A percentile compares a stretch with the other conserved stretches of the same genome.
These are phyloP conservation scores for Bisporella sp. DNA, from an alignment of 2,329 filamentous ascomycete genomes.

Conservation along the genomic window DNA sequence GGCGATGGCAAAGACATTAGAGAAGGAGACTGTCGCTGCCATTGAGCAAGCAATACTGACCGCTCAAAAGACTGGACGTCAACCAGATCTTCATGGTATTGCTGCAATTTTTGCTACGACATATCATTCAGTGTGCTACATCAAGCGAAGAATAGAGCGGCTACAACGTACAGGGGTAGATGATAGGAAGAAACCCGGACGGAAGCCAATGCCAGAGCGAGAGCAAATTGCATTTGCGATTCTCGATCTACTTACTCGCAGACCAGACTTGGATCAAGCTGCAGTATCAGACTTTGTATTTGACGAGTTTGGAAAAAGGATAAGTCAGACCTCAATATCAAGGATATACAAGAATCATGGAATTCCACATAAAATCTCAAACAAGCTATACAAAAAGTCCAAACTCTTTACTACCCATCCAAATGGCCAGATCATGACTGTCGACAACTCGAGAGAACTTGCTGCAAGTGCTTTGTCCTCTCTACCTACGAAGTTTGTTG, in stretches of 20 bases:
- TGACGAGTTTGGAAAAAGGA: constrained; percentile 1
- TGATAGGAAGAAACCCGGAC: constrained; percentile 9
- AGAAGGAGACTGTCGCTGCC: constrained; percentile 2
- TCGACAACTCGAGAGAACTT: background rate
- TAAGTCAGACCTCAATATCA: constrained; percentile 7
- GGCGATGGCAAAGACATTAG: constrained; percentile 1
- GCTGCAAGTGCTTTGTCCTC: background rate
- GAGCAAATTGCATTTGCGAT: constrained; percentile 5
- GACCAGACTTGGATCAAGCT: constrained; percentile 11
- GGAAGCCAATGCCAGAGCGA: constrained; percentile 7
- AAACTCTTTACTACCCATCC: constrained; percentile 4
- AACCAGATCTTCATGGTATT: constrained; percentile 8
- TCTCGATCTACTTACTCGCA: constrained; percentile 1
- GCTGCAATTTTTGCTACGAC: constrained; percentile 12
- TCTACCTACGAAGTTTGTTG: background rate
- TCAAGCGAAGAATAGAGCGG: constrained; percentile 6
- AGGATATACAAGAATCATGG: constrained; percentile 10
- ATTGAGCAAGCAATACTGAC: constrained; percentile 10
- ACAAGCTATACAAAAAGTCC: constrained; percentile 7
- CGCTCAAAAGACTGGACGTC: constrained; percentile 3
- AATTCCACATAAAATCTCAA: constrained; percentile 12
- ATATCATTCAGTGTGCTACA: constrained; percentile 8
- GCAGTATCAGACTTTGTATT: constrained; percentile 1
- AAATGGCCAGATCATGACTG: background rate
- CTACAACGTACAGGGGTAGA: constrained; percentile 11